Conservation (phyloP, 2,329 filamentous ascomycete genomes). For the Scedosporium minutisporum region DNA sequence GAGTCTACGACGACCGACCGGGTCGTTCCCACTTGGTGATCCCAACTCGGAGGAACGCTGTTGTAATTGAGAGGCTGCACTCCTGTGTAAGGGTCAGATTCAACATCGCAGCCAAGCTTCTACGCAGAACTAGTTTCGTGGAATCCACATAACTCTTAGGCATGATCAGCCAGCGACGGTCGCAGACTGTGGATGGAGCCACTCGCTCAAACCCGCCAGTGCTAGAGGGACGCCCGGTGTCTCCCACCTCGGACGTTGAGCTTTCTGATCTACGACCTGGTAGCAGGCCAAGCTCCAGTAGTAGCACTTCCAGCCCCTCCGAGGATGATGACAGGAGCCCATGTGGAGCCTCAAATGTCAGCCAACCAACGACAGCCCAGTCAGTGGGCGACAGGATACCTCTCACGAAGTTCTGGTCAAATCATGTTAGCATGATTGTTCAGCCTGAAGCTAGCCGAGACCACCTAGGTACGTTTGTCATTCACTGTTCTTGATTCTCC, state of each 20-base stretch:
- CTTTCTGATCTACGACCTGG: neutral
- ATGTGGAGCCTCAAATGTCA: neutral
- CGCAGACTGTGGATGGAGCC: neutral
- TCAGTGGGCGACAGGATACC: neutral
- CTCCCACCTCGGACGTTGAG: neutral
- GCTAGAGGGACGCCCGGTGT: neutral
- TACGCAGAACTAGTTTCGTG: neutral
- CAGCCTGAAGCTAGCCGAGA: conserved; percentile 8
- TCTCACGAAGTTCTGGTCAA: conserved; percentile 1
- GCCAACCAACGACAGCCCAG: neutral
- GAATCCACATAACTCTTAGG: neutral
- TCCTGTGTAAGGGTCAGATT: neutral
- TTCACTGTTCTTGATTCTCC: neutral
- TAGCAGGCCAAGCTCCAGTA: neutral
- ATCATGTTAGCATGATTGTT: conserved; percentile 4
- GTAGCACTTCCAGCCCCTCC: neutral
- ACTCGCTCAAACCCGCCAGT: neutral
- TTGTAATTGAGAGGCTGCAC: no score
- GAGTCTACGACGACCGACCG: neutral
- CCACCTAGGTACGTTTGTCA: conserved; percentile 6
- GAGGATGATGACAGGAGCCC: neutral
- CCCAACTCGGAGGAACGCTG: no score
- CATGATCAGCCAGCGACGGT: neutral
- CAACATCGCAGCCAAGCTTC: neutral
- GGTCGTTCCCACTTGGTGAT: no score